Base-by-base conservation (phyloP, 202 grass and related monocot genomes). In the Eragrostis tef region DNA sequence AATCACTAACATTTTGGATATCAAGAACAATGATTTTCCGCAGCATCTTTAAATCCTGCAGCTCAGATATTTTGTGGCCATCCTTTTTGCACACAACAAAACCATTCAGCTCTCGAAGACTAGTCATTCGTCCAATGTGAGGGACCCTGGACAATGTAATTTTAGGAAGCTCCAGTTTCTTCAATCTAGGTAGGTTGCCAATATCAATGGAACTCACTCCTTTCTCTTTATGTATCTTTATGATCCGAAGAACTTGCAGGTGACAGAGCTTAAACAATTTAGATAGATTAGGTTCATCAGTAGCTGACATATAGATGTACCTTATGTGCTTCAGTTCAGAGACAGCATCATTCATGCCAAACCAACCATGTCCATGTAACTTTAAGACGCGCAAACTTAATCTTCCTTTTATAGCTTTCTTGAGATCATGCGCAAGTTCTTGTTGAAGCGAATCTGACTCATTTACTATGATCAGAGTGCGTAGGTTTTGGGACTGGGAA, bases 211-310 rank as follows among this genome's bases (percentile, higher is more conserved):
- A 19, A 11, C 24, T 63, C 15, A 27, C 2, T 56, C 46, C 65
- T 21, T 87, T 36, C 69, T 81, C 79, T 77, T 58, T 74, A 1
- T 67, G 41, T 29, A 75, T 70, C 19, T 76, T 70, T 11, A 46
- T 13, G 50, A 83, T 71, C 17, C 26, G 67, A 59, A 89, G 50
- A 44, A 85, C 70, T 62, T 73, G 19, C 13, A 89, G 11, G 42
- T 89, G 80, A 39, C 43, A 85, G n/a, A 89, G 82, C 3, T 85
- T 76, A 64, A 52, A 89, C 0, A 89, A 7, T 10, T 79, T 79
- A 15, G 19, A 66, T 0, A 79, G 46, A 66, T 66, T 79, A 21
- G 17, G 19, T 24, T 66, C 75, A 14, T 79, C 19, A 14, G 75
- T 66, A 39, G 4, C 26, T 13, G 75, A 66, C 45, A 78, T 50